Conservation (phyloP, 2,329 filamentous ascomycete species). For the Fusarium cicatricum region DNA sequence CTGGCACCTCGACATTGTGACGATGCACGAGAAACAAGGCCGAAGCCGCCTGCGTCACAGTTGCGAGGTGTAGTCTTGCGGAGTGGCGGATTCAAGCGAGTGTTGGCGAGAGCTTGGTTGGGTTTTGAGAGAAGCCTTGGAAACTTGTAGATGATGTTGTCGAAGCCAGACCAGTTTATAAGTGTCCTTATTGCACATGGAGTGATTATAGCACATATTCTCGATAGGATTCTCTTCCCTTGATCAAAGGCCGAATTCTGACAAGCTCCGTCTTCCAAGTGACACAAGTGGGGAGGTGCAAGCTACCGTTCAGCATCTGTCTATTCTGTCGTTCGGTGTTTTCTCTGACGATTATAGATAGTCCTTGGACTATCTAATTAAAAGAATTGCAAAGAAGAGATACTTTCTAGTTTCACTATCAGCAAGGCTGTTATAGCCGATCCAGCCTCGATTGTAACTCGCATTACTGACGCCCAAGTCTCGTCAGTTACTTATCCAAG, state of each 20-base stretch:
- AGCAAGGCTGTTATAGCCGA: background rate
- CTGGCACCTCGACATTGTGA: conserved; percentile 23
- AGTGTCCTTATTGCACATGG: no score
- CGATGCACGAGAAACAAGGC: conserved; percentile 14
- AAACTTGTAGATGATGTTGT: no score
- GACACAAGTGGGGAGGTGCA: conserved; percentile 24
- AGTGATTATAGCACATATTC: no score
- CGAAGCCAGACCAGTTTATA: no score
- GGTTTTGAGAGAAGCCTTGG: background rate
- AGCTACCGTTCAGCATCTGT: conserved; percentile 8
- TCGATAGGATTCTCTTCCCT: background rate
- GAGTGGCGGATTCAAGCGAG: background rate
- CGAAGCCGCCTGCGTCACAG: conserved; percentile 17
- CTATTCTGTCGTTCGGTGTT: background rate
- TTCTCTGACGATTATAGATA: background rate
- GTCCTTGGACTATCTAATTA: background rate
- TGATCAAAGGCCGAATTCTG: conserved; percentile 2
- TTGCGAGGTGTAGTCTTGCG: background rate
- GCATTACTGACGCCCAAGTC: background rate
- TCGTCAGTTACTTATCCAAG: background rate
- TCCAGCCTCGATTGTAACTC: conserved; percentile 2
- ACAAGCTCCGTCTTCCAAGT: conserved; percentile 14
- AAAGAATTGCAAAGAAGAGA: conserved; percentile 1
- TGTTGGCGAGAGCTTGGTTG: background rate
- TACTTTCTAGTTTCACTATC: conserved; percentile 2